A percentile compares a stretch with the other conserved stretches of the same genome.
These are phyloP conservation scores for Pichia phayaonensis DNA, from an alignment of 805 yeast genomes.

Conservation along the genomic window DNA sequence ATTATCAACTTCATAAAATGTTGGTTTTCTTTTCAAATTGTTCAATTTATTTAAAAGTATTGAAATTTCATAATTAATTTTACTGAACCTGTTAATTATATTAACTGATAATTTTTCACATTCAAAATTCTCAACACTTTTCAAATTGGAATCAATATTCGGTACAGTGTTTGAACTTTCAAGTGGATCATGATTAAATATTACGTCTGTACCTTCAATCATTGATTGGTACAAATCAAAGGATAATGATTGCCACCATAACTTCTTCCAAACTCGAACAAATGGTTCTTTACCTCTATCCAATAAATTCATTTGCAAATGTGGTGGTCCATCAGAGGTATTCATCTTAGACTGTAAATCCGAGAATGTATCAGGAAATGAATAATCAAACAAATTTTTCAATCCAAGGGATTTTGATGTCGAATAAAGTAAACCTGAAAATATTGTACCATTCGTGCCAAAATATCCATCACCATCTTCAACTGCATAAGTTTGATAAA, in stretches of 20 bases:
- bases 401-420: conserved; percentile 40
- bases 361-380: neutral
- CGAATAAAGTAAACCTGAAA: conserved; percentile 30
- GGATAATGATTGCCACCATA: conserved; percentile 22
- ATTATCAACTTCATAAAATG: conserved; percentile 10
- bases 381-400: conserved; percentile 14
- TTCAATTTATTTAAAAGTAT: conserved; percentile 19
- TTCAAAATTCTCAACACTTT: conserved; percentile 13
- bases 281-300: conserved; percentile 11
- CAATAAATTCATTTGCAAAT: conserved; percentile 4
- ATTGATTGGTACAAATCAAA: conserved; percentile 20
- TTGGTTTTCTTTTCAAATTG: conserved; percentile 15
- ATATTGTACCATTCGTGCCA: conserved; percentile 33
- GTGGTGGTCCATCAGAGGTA: neutral
- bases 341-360: neutral
- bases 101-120: conserved; percentile 17
- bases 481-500: conserved; percentile 36
- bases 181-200: conserved; percentile 10
- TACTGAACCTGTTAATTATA: conserved; percentile 14
- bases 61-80: conserved; percentile 14
- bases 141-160: conserved; percentile 9
- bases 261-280: conserved; percentile 22
- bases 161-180: conserved; percentile 15
- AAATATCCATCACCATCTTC: conserved; percentile 46
- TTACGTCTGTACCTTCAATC: conserved; percentile 19